Evolutionary conservation across 208 protist genomes (phyloP), one percentile per base, ranked within the genome.

Genomic region (Endotrypanum monterogeii): DNA sequence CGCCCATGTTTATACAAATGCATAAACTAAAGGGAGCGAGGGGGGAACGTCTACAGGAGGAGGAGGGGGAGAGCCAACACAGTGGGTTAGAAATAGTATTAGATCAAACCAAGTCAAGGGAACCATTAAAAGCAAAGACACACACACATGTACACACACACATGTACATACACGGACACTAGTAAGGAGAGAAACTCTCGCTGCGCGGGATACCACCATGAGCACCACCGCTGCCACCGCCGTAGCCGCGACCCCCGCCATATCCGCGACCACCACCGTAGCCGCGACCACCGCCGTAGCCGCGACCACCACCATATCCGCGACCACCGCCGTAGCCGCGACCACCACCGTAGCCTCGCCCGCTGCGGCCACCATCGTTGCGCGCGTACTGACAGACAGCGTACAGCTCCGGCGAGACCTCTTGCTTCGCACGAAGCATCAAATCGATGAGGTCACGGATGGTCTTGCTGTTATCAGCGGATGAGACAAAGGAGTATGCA

Each of bases 401-500:
- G 74, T 89, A 89, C 14, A 97, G 78, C 80, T 92, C 89, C 25
- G 80, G 80, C 25, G 88, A 84, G 44, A 97, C 83, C 52, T 74
- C 69, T 72, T 95, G 89, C 30, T 92, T 90, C 25, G 89, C 86
- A 46, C 87, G 85, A 0, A 75, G 73, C 7, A 97, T 70, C 41
- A 97, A 75, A n/a, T 92, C 89, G 18, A 88, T 84, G 16, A 97
- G 76, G 44, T 94, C 91, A 25, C 83, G 83, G 41, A 97, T 80
- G 18, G 89, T 94, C 83, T 97, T 97, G 61, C 79, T 78, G 35
- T 86, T 82, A 61, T 94, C 90, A 5, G 70, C 76, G 20, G 71
- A 71, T 80, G 87, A 90, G 2, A 98, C 86, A 70, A 98, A 94
- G 37, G 92, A 92, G 80, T 96, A 95, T 14, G 94, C 89, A 77